Conservation (phyloP, 441 rosid species). For the Erodium texanum region DNA sequence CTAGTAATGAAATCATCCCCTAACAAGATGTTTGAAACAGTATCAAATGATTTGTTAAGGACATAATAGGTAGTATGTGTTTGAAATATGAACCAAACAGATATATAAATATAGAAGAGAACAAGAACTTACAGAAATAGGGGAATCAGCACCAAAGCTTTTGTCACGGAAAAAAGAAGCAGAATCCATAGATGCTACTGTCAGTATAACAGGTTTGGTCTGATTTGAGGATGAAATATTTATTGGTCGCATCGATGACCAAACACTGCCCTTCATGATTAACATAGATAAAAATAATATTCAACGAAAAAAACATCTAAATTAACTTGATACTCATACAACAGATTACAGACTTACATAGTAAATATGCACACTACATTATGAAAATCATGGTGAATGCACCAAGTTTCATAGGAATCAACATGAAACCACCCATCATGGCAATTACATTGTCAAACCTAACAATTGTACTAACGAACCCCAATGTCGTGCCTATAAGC, state of each 20-base stretch:
- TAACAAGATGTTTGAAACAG: conserved; percentile 23
- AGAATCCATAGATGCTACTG: conserved; percentile 85
- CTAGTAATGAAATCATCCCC: conserved; percentile 91
- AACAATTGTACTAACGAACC: background rate
- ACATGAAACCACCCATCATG: background rate
- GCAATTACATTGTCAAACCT: background rate
- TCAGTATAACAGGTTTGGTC: conserved; percentile 63
- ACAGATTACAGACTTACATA: background rate
- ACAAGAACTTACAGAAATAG: conserved; percentile 70
- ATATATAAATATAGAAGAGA: background rate
- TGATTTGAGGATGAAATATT: conserved; percentile 39
- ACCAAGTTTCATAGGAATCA: background rate
- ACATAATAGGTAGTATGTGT: conserved; percentile 5
- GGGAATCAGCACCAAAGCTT: conserved; percentile 92
- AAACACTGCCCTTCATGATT: conserved; percentile 89
- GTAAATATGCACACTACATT: background rate
- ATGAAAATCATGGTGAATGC: background rate
- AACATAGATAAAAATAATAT: conserved; percentile 24
- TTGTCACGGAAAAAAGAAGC: conserved; percentile 92
- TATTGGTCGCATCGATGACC: conserved; percentile 92
- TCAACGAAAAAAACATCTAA: conserved; percentile 13
- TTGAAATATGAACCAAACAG: background rate
- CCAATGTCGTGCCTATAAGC: background rate
- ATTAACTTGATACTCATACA: background rate
- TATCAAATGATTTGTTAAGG: conserved; percentile 9